Conservation (phyloP, 2,329 filamentous ascomycete species). For the Sarocladium brachiariae region DNA sequence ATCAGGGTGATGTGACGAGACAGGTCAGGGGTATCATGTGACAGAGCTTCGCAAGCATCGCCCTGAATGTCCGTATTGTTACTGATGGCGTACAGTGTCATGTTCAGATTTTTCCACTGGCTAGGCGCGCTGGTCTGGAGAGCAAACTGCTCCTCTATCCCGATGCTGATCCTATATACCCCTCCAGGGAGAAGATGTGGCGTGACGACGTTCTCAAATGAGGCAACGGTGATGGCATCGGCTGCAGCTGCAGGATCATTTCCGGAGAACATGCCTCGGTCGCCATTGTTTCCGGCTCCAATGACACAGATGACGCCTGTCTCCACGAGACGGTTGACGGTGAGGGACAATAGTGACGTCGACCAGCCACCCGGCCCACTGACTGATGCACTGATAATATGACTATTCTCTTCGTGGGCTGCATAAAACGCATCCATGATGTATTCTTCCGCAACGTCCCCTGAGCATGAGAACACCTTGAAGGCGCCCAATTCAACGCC, state of each 20-base stretch:
- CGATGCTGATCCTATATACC: constrained; percentile 26
- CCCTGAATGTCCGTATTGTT: constrained; percentile 31
- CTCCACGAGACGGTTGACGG: constrained; percentile 34
- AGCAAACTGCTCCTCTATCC: constrained; percentile 11
- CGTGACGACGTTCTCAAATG: constrained; percentile 18
- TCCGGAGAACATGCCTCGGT: constrained; percentile 12
- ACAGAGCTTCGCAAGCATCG: constrained; percentile 16
- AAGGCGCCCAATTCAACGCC: constrained; percentile 45
- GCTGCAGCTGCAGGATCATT: constrained; percentile 12
- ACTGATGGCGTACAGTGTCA: constrained; percentile 35
- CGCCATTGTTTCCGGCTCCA: constrained; percentile 23
- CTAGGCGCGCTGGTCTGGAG: too few relatives aligned
- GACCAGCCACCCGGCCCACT: constrained; percentile 16
- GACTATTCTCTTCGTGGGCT: constrained; percentile 43
- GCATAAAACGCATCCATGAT: constrained; percentile 46
- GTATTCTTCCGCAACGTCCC: constrained; percentile 39
- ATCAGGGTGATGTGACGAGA: constrained; percentile 46
- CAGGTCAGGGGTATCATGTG: constrained; percentile 39
- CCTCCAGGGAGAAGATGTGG: constrained; percentile 32
- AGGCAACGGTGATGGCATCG: constrained; percentile 13
- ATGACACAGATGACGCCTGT: constrained; percentile 15
- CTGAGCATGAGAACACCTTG: constrained; percentile 44
- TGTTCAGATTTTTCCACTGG: constrained; percentile 27
- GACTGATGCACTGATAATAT: constrained; percentile 21
- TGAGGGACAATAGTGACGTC: constrained; percentile 35